Evolutionary conservation across 106 monocot genomes (phyloP).

Genomic region (Gastrodia elata): DNA sequence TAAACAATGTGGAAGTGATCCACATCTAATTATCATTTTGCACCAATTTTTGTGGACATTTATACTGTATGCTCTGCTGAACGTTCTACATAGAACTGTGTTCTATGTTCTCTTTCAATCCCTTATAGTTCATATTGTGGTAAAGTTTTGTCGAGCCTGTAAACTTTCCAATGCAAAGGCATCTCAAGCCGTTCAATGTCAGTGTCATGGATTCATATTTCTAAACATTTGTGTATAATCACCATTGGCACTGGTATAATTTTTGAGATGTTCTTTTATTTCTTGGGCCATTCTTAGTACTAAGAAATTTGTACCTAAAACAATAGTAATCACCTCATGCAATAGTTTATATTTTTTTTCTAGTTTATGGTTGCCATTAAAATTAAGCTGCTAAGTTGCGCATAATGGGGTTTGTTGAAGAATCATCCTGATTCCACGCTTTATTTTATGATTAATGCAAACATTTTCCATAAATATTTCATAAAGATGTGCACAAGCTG

Average conservation of each 20-base stretch:
- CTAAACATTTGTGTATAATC: neutral
- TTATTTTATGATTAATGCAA: neutral
- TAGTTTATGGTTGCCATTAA: neutral
- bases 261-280: neutral
- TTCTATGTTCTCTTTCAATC: too few species aligned
- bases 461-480: neutral
- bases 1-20: too few species aligned
- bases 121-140: too few species aligned
- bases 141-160: too few species aligned
- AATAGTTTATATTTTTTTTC: neutral
- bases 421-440: neutral
- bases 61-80: too few species aligned
- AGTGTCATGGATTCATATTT: neutral
- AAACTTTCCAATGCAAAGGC: neutral
- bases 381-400: neutral
- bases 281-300: neutral
- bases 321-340: neutral
- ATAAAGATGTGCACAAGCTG: neutral
- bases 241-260: neutral
- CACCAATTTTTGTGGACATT: too few species aligned
- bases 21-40: too few species aligned
- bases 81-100: too few species aligned
- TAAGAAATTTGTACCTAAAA: neutral
- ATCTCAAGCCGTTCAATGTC: neutral
- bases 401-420: neutral